Base-by-base conservation (phyloP, 1,284 basidiomycete species). In the Leccinum fallax region DNA sequence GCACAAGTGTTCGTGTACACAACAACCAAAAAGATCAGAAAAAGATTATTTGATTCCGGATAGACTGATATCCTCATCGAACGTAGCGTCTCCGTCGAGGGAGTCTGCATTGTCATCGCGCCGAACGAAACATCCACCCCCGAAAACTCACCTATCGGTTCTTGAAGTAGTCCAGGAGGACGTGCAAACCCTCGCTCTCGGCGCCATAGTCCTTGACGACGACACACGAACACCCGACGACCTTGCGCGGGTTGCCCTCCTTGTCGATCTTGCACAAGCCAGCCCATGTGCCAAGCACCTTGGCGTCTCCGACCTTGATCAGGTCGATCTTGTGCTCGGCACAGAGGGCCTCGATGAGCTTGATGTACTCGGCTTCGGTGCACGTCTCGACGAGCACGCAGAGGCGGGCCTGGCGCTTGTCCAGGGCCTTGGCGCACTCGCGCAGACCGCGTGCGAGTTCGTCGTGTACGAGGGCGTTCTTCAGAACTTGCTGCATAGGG, bases 181-280 rank as follows among this genome's bases (percentile, higher is more conserved):
- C 96, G 79, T 97, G 93, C 75, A 98, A 87, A 67, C 96, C 97
- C 83, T 97, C 93, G 74, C 90, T 92, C 85, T 98, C 97, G 70
- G 88, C 85, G 76, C 97, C 97, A 78, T 97, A 99, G 79, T 98
- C 94, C 85, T 95, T 97, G 75, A 99, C 96, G 69, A 98, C 97
- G 71, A 98, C 97, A 78, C 95, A 98, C 70, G 92, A 93, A 86
- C 94, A 96, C 65, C 93, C 93, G 67, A 97, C 94, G 76, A 98
- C 85, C 87, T 98, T 98, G 77, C 97, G 87, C 62, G 97, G 93
- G 84, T 98, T 98, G 73, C 97, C 97, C 84, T 99, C 97, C 74
- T 95, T 89, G 84, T 98, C 96, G 78, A 98, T 97, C 85, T 97
- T 97, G 89, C 96, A 98, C 67, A 99, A 88, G 79, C 97, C 97